These are phyloP conservation scores for Beta vulgaris DNA, from an alignment of 148 eudicot species.

Conservation along the genomic window DNA sequence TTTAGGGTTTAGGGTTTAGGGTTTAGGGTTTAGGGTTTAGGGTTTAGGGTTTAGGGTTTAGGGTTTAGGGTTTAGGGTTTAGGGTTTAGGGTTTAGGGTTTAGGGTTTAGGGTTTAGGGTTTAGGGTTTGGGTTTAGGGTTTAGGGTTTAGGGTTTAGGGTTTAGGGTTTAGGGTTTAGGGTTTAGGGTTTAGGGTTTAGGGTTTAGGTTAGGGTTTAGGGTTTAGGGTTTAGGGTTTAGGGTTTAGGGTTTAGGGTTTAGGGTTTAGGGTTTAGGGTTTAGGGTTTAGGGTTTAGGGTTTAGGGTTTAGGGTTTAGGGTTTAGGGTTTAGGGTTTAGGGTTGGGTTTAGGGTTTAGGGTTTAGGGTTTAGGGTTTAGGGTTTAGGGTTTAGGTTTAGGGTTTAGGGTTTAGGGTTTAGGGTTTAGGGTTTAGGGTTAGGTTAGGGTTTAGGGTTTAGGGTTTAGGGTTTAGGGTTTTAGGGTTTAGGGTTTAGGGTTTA, in stretches of 20 bases:
- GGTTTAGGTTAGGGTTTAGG: constrained; percentile 28
- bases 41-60: constrained; percentile 24
- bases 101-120: constrained; percentile 24
- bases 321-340: constrained; percentile 26
- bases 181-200: constrained; percentile 26
- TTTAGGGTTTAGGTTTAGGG: constrained; percentile 23
- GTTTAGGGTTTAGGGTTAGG: constrained; percentile 24
- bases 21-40: constrained; percentile 26
- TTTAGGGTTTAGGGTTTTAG: constrained; percentile 33
- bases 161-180: constrained; percentile 27
- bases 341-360: constrained; percentile 17
- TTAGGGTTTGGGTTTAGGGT: constrained; percentile 21
- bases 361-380: constrained; percentile 19
- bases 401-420: constrained; percentile 27
- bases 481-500: constrained; percentile 38
- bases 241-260: constrained; percentile 28
- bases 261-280: constrained; percentile 29
- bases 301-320: constrained; percentile 25
- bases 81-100: constrained; percentile 26
- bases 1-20: constrained; percentile 28
- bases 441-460: constrained; percentile 36
- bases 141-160: constrained; percentile 25
- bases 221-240: constrained; percentile 25
- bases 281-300: constrained; percentile 27
- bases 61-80: constrained; percentile 25